phyloP scores from a whole-genome alignment of 257 asterid genomes.

The Gentiana straminea region DNA sequence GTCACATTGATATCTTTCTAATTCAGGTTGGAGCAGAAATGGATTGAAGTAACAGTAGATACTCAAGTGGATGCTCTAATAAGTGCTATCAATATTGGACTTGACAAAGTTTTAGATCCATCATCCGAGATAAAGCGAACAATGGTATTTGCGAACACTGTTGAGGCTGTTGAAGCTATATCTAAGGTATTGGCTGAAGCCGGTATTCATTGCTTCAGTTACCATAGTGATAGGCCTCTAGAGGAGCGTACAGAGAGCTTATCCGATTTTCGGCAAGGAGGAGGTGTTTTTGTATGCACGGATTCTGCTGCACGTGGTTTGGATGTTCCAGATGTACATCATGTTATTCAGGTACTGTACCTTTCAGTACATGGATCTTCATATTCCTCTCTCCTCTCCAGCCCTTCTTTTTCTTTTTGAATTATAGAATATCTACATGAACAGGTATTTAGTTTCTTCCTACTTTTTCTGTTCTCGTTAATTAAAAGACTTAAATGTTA shows the following conservation, averaged over 20 bases:
- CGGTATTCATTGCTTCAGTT: slow-evolving; percentile 48
- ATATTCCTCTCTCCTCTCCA: not conserved
- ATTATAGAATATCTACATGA: not conserved
- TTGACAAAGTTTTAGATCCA: slow-evolving; percentile 18
- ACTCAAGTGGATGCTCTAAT: slow-evolving; percentile 77
- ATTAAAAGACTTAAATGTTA: too few relatives aligned
- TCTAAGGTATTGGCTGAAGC: slow-evolving; percentile 57
- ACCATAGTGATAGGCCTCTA: slow-evolving; percentile 66
- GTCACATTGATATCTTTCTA: not conserved
- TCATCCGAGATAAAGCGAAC: slow-evolving; percentile 40
- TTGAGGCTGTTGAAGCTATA: slow-evolving; percentile 84
- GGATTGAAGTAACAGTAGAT: slow-evolving; percentile 71
- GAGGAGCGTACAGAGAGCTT: slow-evolving; percentile 71
- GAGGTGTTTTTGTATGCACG: slow-evolving; percentile 92
- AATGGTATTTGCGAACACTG: slow-evolving; percentile 96
- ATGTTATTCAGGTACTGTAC: slow-evolving; percentile 79
- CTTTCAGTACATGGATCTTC: not conserved
- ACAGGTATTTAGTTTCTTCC: too few relatives aligned
- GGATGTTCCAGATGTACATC: slow-evolving; percentile 77
- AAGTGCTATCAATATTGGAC: slow-evolving; percentile 48
- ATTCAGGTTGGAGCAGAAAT: slow-evolving; percentile 79
- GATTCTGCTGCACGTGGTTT: slow-evolving; percentile 99
- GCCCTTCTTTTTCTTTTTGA: not conserved
- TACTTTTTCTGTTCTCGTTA: too few relatives aligned
- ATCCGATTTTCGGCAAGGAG: slow-evolving; percentile 61